Conservation (phyloP, 495 filamentous ascomycete species). For the Penicillium riverlandense region DNA sequence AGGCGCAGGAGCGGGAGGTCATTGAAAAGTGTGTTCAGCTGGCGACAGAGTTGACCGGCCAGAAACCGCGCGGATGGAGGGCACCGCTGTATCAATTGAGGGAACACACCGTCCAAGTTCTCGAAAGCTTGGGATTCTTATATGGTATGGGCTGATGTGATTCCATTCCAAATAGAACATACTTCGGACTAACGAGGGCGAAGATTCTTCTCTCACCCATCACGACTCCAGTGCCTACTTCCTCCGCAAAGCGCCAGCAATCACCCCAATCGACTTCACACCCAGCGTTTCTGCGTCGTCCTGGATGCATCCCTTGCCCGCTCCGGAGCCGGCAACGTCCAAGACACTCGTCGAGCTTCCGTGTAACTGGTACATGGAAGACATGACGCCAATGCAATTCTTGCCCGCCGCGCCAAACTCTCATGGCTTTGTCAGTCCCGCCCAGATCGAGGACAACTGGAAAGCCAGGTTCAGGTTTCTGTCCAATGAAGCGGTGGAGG, state of each 20-base stretch:
- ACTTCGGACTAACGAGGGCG: not conserved
- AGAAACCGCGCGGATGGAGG: slow-evolving; percentile 48
- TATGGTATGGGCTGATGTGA: slow-evolving; percentile 29
- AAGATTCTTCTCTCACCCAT: slow-evolving; percentile 47
- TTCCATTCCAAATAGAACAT: not conserved
- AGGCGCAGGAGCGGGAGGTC: slow-evolving; percentile 51
- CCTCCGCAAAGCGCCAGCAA: slow-evolving; percentile 39
- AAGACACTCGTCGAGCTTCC: slow-evolving; percentile 44
- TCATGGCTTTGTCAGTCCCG: slow-evolving; percentile 45
- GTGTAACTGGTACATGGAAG: slow-evolving; percentile 51
- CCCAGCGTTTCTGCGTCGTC: slow-evolving; percentile 31
- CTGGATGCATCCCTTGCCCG: slow-evolving; percentile 49
- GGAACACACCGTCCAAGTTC: slow-evolving; percentile 45
- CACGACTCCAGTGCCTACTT: slow-evolving; percentile 49
- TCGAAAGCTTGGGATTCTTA: slow-evolving; percentile 49
- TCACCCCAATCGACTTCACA: slow-evolving; percentile 44
- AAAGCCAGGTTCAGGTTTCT: slow-evolving; percentile 42
- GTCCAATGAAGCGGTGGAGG: slow-evolving; percentile 24
- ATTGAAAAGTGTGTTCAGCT: slow-evolving; percentile 47
- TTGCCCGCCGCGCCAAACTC: slow-evolving; percentile 43
- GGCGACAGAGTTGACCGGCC: slow-evolving; percentile 40
- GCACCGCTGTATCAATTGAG: slow-evolving; percentile 53
- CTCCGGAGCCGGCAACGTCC: slow-evolving; percentile 16
- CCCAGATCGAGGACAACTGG: slow-evolving; percentile 49
- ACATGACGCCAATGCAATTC: slow-evolving; percentile 51